Conservation (phyloP, 495 filamentous ascomycete genomes). For the Acidomyces sp. region DNA sequence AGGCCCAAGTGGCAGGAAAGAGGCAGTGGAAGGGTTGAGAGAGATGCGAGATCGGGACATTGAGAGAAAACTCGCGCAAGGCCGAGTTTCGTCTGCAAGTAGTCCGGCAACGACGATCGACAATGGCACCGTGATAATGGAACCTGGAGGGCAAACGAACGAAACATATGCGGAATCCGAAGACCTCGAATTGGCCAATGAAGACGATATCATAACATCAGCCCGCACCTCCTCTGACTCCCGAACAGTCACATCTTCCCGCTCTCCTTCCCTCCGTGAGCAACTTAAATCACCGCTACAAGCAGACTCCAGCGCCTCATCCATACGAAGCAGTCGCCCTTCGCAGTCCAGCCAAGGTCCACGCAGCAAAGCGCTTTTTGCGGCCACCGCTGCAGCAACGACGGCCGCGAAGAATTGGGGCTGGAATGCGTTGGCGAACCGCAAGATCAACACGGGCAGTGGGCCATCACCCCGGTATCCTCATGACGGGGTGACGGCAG, state of each 20-base stretch:
- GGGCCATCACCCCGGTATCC: no score
- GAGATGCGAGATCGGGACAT: slow-evolving; percentile 11
- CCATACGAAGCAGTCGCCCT: slow-evolving; percentile 1
- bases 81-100: background rate
- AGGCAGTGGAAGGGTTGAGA: slow-evolving; percentile 10
- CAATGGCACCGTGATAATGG: background rate
- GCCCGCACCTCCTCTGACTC: no score
- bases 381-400: slow-evolving; percentile 54
- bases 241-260: no score
- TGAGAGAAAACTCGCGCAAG: background rate
- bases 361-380: slow-evolving; percentile 27
- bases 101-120: background rate
- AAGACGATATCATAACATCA: background rate
- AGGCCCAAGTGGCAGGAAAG: background rate
- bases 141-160: background rate
- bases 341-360: slow-evolving; percentile 10
- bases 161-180: background rate
- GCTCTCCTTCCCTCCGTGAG: no score
- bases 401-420: slow-evolving; percentile 75
- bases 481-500: no score
- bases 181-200: background rate
- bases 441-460: no score
- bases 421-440: slow-evolving; percentile 53
- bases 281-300: background rate
- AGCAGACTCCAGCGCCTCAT: slow-evolving; percentile 1